Evolutionary conservation across 2,329 filamentous ascomycete genomes (phyloP).

Genomic region (Ophiostoma australiae): DNA sequence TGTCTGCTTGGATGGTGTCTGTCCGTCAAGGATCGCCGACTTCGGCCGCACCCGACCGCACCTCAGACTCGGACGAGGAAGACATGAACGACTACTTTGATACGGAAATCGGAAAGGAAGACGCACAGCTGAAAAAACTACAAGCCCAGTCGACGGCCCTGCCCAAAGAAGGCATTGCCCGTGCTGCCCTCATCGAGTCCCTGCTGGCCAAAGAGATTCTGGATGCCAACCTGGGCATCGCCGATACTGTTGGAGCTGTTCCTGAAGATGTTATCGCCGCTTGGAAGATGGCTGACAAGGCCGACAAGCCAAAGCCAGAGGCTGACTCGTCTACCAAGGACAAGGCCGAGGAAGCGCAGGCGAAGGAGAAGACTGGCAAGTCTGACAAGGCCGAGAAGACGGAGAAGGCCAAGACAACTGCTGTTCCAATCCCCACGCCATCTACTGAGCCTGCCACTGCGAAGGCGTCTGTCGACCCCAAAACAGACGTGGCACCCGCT

Average conservation of each 20-base stretch:
- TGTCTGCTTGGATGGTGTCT: slow-evolving; percentile 22
- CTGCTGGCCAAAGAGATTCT: slow-evolving; percentile 47
- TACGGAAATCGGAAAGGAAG: slow-evolving; percentile 48
- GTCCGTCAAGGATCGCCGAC: slow-evolving; percentile 16
- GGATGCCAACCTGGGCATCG: slow-evolving; percentile 42
- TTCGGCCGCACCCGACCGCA: slow-evolving; percentile 18
- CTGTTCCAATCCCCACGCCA: not conserved
- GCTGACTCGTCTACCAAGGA: not conserved
- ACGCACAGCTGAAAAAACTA: slow-evolving; percentile 46
- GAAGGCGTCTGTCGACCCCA: not conserved
- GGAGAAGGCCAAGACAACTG: not conserved
- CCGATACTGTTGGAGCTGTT: slow-evolving; percentile 41
- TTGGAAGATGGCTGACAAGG: slow-evolving; percentile 26
- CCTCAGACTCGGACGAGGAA: slow-evolving; percentile 53
- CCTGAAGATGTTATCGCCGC: slow-evolving; percentile 35
- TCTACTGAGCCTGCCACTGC: not conserved
- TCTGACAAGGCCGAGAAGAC: not conserved
- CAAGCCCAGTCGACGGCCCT: slow-evolving; percentile 38
- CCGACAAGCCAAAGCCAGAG: slow-evolving; percentile 17
- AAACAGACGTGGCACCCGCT: not conserved
- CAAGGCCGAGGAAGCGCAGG: not conserved
- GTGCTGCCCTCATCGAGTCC: slow-evolving; percentile 43
- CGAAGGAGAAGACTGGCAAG: not conserved
- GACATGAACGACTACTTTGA: slow-evolving; percentile 55
- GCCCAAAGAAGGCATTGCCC: slow-evolving; percentile 41